phyloP scores from a whole-genome alignment of 371 early-diverging fungal species.

The Smittium mucronatum region DNA sequence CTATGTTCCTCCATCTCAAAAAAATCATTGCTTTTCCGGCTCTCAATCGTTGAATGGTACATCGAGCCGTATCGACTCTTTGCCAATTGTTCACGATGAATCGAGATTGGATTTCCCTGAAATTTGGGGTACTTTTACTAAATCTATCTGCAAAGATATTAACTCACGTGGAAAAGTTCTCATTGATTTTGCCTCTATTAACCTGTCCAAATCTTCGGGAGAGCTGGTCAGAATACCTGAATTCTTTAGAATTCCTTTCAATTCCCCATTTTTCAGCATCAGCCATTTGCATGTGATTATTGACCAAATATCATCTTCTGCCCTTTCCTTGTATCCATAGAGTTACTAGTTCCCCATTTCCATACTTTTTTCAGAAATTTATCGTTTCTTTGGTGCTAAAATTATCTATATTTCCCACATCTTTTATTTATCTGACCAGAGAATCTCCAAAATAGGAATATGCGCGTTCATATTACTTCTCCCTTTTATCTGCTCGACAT shows the following conservation, averaged over 20 bases:
- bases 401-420: not conserved
- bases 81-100: too few relatives aligned
- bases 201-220: slow-evolving; percentile 42
- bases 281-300: slow-evolving; percentile 41
- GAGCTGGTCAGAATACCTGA: slow-evolving; percentile 34
- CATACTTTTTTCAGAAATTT: not conserved
- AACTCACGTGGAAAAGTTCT: slow-evolving; percentile 42
- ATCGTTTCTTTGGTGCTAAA: not conserved
- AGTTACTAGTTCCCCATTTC: not conserved
- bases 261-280: slow-evolving; percentile 45
- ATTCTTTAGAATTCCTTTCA: slow-evolving; percentile 61
- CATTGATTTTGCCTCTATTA: slow-evolving; percentile 54
- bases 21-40: not conserved
- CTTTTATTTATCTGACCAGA: not conserved
- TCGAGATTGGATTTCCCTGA: not conserved
- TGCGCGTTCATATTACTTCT: too few relatives aligned
- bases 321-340: not conserved
- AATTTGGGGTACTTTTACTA: slow-evolving; percentile 34
- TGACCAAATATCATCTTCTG: slow-evolving; percentile 37
- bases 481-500: too few relatives aligned
- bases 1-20: slow-evolving; percentile 36
- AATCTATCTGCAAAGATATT: slow-evolving; percentile 38
- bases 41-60: not conserved
- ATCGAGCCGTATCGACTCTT: too few relatives aligned
- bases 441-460: not conserved